Evolutionary conservation across 306 rosid species (phyloP), one percentile per base, ranked within the genome.

Genomic region (Cicer judaicum): DNA sequence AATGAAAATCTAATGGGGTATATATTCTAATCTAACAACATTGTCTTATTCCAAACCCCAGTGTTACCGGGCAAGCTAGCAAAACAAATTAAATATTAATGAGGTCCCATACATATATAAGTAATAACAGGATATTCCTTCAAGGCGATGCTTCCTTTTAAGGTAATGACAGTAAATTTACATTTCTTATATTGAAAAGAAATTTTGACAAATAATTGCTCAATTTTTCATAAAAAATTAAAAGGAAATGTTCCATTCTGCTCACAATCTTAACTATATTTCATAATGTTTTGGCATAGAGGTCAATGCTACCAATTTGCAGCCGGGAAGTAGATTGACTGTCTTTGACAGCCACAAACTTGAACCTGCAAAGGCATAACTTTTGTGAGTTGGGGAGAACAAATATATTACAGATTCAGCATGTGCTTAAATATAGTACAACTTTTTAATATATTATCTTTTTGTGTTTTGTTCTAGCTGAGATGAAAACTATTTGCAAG

Each of bases 261-360:
- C 52, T 49, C 34, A 42, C 16, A 68, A 39, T 56, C 65, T 7
- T 7, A 15, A 72, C 73, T 53, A 53, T 34, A 54, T 12, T 78
- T 74, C 36, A 81, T 16, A 12, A 29, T 68, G 75, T 56, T 74
- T 72, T 79, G 11, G 87, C 81, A 70, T 84, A 94, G 74, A 94
- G 89, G 78, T 94, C 96, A 79, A 94, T 88, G 87, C 91, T 90
- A 43, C 95, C 95, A 24, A 94, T 46, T 86, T 94, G 98, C 72
- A 91, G 84, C 83, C 94, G 87, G 8, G 97, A 84, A 74, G 66
- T 91, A 2, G 94, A 83, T 7, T 82, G 74, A 42, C 57, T 24
- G 61, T 91, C 91, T 77, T 83, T 82, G 54, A 83, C 92, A 6
- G 91, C 81, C 75, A 89, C 74, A 85, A 94, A 94, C 73, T 86